These are phyloP conservation scores for Saprolegnia parasitica DNA, from an alignment of 352 stramenopile species.

Conservation along the genomic window DNA sequence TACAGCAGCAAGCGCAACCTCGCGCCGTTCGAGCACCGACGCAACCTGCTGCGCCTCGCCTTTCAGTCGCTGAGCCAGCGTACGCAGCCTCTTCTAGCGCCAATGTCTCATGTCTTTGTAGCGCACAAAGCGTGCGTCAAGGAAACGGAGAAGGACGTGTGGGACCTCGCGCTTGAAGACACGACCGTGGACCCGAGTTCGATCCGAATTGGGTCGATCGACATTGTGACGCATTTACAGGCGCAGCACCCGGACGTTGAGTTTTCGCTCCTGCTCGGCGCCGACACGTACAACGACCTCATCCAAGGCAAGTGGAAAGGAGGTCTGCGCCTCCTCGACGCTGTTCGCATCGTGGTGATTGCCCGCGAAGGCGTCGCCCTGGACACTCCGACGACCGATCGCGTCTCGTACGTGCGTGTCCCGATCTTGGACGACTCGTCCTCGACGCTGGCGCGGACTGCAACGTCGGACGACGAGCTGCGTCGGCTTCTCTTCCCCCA, in stretches of 20 bases:
- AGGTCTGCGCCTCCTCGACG: constrained; percentile 60
- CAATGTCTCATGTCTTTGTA: not conserved
- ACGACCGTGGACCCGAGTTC: constrained; percentile 30
- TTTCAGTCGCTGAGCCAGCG: constrained; percentile 36
- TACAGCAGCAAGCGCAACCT: constrained; percentile 75
- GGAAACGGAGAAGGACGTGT: constrained; percentile 65
- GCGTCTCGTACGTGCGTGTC: constrained; percentile 51
- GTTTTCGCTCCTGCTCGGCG: constrained; percentile 76
- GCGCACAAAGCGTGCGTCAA: constrained; percentile 46
- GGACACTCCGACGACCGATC: constrained; percentile 23
- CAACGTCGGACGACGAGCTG: constrained; percentile 39
- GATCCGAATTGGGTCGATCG: constrained; percentile 66
- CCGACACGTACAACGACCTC: constrained; percentile 81
- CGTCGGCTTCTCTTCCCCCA: constrained; percentile 39
- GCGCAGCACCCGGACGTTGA: constrained; percentile 41
- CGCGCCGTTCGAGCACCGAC: constrained; percentile 63
- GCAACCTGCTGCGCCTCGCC: constrained; percentile 65
- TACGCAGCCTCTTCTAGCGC: not conserved
- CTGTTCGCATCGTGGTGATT: constrained; percentile 69
- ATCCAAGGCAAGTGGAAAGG: constrained; percentile 82
- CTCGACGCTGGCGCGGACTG: constrained; percentile 57
- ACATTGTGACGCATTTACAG: constrained; percentile 56
- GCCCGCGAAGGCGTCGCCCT: constrained; percentile 53
- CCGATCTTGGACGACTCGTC: constrained; percentile 66
- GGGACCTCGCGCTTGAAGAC: constrained; percentile 37